phyloP scores from a whole-genome alignment of 2,329 filamentous ascomycete species.

The Lizonia empirigonia region DNA sequence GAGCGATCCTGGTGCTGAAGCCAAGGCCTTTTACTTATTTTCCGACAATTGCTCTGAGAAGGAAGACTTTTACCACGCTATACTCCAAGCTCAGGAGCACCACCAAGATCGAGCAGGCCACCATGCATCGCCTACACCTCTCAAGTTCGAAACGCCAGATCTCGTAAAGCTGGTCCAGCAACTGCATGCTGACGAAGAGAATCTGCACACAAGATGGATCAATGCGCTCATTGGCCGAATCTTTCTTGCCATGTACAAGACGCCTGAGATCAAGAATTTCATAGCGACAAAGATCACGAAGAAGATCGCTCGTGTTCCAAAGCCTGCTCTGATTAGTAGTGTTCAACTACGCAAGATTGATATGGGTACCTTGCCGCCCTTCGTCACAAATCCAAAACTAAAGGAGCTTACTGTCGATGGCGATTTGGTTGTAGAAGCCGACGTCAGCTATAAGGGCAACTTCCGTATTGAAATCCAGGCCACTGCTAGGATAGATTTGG shows the following conservation, averaged over 20 bases:
- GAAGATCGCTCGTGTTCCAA: conserved; percentile 93
- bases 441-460: conserved; percentile 86
- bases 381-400: conserved; percentile 85
- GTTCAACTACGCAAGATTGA: conserved; percentile 83
- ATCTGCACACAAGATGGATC: conserved; percentile 88
- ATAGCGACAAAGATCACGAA: conserved; percentile 88
- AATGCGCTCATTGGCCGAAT: conserved; percentile 89
- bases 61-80: conserved; percentile 96
- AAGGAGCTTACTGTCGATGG: conserved; percentile 91
- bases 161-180: conserved; percentile 89
- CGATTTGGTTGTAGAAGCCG: conserved; percentile 83
- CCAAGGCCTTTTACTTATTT: conserved; percentile 91
- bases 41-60: conserved; percentile 95
- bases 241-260: conserved; percentile 87
- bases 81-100: conserved; percentile 82
- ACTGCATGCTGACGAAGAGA: conserved; percentile 89
- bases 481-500: conserved; percentile 90
- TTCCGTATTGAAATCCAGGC: conserved; percentile 89
- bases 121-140: conserved; percentile 68
- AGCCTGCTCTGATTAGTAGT: conserved; percentile 85
- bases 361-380: conserved; percentile 83
- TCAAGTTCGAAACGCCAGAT: conserved; percentile 81
- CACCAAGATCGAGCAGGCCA: conserved; percentile 57
- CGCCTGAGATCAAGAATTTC: conserved; percentile 76
- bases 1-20: conserved; percentile 61